phyloP scores from a whole-genome alignment of 2,329 filamentous ascomycete species.

The Xylaria digitata region DNA sequence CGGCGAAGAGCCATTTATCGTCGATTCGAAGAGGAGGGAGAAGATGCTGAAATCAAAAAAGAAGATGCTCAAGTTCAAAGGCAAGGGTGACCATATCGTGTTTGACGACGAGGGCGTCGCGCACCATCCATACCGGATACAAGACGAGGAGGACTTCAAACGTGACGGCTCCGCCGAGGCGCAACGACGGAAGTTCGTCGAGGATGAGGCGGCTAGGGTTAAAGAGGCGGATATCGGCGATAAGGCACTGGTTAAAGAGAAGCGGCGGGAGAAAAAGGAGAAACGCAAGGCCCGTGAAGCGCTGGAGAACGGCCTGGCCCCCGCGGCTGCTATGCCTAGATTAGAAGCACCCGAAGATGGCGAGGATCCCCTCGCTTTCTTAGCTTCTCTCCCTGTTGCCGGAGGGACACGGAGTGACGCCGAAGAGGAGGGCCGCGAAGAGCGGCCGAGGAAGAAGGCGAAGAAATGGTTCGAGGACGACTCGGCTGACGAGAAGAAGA shows the following conservation, averaged over 20 bases:
- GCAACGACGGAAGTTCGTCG: slow-evolving; percentile 82
- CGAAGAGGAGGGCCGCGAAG: slow-evolving; percentile 53
- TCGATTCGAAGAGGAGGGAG: slow-evolving; percentile 95
- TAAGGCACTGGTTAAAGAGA: slow-evolving; percentile 82
- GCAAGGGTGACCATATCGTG: slow-evolving; percentile 83
- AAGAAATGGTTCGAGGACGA: slow-evolving; percentile 86
- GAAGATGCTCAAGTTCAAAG: slow-evolving; percentile 90
- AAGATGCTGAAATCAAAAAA: slow-evolving; percentile 97
- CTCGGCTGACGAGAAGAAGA: slow-evolving; percentile 61
- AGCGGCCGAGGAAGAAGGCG: slow-evolving; percentile 68
- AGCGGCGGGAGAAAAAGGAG: slow-evolving; percentile 79
- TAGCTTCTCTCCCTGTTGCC: slow-evolving; percentile 67
- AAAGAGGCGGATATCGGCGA: slow-evolving; percentile 82
- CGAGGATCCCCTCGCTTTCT: slow-evolving; percentile 67
- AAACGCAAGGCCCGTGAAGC: slow-evolving; percentile 76
- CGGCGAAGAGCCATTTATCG: slow-evolving; percentile 77
- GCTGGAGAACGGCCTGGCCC: slow-evolving; percentile 56
- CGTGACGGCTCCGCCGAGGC: slow-evolving; percentile 78
- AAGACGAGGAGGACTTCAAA: slow-evolving; percentile 84
- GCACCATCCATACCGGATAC: slow-evolving; percentile 87
- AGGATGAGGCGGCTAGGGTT: slow-evolving; percentile 77
- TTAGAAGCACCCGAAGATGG: slow-evolving; percentile 56
- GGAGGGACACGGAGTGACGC: slow-evolving; percentile 50
- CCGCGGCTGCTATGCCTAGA: slow-evolving; percentile 48
- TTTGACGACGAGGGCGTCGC: slow-evolving; percentile 93